Base-by-base conservation (phyloP, 192 early-diverging fungal genomes). In the Umbelopsis ramanniana region DNA sequence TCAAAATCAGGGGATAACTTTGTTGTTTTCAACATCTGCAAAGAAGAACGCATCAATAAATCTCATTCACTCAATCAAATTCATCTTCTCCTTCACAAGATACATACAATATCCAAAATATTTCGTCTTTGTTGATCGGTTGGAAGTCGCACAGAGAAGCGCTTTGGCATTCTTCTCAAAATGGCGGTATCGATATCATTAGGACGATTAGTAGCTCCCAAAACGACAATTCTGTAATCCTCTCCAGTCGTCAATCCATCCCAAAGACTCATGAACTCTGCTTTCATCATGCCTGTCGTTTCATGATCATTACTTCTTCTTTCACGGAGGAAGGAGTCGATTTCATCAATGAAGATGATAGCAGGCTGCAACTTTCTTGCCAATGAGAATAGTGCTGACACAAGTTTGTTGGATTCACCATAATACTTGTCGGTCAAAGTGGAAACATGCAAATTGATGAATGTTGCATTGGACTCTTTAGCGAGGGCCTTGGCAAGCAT, bases 291-390 rank as follows among this genome's bases (percentile, higher is more conserved):
- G 46, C 89, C 85, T 48, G 95, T 98, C 46, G 94, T 95, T 82
- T 99, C 98, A 74, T 99, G 96, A 80, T 99, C 98, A 47, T 85
- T 90, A 52, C 87, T 92, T 74, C 86, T 77, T 47, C 96, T 88
- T 53, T 98, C 96, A 24, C 96, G 87, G 73, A 99, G 77, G 79
- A 99, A 98, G 14, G 94, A 94, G 78, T 99, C 98, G 66, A 99
- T 98, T 78, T 99, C 98, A 83, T 99, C 98, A 79, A 99, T 99
- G 78, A 99, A 99, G 23, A 99, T 91, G 68, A 99, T 99, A 26
- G 90, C 83, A 0, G 98, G 98, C 76, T 97, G 90, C 46, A 99
- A 86, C 82, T 99, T 99, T 54, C 88, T 83, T 2, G 98, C 98
- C 37, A 98, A 82, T 4, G 94, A 91, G 75, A 99, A 99, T 46